phyloP scores from a whole-genome alignment of 371 early-diverging fungal species.

The Catenaria anguillulae region DNA sequence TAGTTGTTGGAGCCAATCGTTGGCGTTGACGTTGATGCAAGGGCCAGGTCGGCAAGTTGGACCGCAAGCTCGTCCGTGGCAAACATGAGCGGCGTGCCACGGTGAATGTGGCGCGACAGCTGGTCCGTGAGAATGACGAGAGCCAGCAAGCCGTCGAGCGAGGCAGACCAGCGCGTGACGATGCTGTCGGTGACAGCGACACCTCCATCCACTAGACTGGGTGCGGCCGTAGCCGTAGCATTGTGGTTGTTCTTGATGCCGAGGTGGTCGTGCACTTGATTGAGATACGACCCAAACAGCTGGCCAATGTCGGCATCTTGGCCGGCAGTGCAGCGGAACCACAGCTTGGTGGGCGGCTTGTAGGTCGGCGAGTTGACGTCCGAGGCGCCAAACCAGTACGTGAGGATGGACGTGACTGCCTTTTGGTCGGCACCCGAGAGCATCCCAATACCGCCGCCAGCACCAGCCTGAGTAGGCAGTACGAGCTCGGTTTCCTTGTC shows the following conservation, averaged over 20 bases:
- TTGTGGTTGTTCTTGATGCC: neutral
- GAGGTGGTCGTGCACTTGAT: neutral
- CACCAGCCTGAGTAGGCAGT: too few species aligned
- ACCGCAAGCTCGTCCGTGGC: neutral
- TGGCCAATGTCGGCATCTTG: neutral
- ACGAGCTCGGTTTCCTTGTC: too few species aligned
- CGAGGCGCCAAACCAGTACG: neutral
- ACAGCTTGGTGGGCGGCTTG: neutral
- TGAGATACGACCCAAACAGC: neutral
- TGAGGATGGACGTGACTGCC: neutral
- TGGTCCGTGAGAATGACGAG: neutral
- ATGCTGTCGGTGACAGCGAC: neutral
- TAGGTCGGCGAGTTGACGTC: neutral
- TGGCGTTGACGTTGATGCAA: neutral
- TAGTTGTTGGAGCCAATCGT: neutral
- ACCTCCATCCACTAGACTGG: neutral
- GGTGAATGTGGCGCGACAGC: neutral
- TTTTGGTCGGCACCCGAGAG: neutral
- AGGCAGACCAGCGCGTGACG: neutral
- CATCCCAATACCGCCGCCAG: too few species aligned
- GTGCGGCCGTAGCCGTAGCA: neutral
- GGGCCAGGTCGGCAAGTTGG: neutral
- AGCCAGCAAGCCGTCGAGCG: neutral
- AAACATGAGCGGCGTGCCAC: neutral
- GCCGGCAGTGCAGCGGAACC: neutral